Evolutionary conservation across 2,329 filamentous ascomycete genomes (phyloP).

Genomic region (Fusarium nelsonii): DNA sequence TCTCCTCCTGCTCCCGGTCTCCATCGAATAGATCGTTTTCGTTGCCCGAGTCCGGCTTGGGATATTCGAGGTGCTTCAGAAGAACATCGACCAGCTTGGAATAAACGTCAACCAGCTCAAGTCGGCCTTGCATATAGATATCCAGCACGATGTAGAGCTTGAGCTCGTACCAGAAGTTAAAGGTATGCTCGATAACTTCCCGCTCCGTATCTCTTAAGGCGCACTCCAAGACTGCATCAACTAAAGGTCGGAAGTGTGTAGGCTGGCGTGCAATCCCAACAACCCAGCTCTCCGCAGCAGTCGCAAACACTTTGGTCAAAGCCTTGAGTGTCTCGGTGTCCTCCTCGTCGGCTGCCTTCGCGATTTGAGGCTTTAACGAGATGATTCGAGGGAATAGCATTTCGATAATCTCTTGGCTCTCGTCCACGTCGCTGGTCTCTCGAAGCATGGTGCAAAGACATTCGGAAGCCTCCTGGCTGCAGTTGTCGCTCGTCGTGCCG

Average conservation of each 20-base stretch:
- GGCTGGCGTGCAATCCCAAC: constrained; percentile 90
- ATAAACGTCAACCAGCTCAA: constrained; percentile 84
- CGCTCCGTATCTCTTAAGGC: constrained; percentile 87
- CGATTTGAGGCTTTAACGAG: constrained; percentile 80
- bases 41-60: constrained; percentile 77
- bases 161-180: constrained; percentile 97
- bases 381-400: constrained; percentile 85
- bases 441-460: constrained; percentile 92
- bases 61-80: constrained; percentile 90
- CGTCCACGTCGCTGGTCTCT: constrained; percentile 94
- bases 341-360: constrained; percentile 79
- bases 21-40: constrained; percentile 92
- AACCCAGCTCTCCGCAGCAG: constrained; percentile 95
- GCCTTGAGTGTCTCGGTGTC: constrained; percentile 89
- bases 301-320: constrained; percentile 89
- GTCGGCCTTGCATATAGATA: constrained; percentile 84
- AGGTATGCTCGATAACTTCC: constrained; percentile 93
- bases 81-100: constrained; percentile 93
- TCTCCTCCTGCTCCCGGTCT: constrained; percentile 94
- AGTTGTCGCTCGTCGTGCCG: constrained; percentile 79
- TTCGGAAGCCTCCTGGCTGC: constrained; percentile 90
- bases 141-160: constrained; percentile 96
- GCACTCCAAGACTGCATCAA: constrained; percentile 93
- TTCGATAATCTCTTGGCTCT: constrained; percentile 85
- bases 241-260: constrained; percentile 81